These are phyloP conservation scores for Colletotrichum lindemuthianum DNA, from an alignment of 2,329 filamentous ascomycete genomes.

Conservation along the genomic window DNA sequence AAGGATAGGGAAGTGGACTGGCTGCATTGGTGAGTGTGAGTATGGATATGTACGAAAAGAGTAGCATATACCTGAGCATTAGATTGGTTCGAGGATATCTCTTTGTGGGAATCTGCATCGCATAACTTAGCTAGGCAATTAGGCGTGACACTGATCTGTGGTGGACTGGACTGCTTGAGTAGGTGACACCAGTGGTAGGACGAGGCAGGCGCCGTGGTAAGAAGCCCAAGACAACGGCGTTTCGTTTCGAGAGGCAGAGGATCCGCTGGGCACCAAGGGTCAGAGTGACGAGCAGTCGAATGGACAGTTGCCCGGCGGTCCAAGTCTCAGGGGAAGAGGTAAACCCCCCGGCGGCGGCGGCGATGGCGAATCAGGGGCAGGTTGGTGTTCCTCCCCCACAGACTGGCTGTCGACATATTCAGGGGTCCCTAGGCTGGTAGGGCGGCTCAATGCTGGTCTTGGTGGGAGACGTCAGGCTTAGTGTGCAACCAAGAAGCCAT, in stretches of 20 bases:
- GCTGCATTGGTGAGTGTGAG: conserved; percentile 27
- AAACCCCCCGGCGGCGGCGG: neutral
- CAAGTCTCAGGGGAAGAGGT: conserved; percentile 17
- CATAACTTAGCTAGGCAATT: neutral
- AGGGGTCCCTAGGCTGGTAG: conserved; percentile 31
- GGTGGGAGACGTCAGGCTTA: conserved; percentile 9
- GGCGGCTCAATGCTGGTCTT: conserved; percentile 26
- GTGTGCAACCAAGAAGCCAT: conserved; percentile 14
- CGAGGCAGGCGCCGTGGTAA: conserved; percentile 5
- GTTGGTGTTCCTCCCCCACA: conserved; percentile 14
- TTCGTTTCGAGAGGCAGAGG: conserved; percentile 30
- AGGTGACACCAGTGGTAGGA: conserved; percentile 12
- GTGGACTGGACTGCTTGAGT: neutral
- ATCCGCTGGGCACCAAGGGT: conserved; percentile 26
- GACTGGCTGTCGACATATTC: conserved; percentile 1
- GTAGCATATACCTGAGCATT: conserved; percentile 34
- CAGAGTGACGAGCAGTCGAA: conserved; percentile 6
- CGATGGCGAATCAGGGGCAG: conserved; percentile 22
- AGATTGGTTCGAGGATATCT: conserved; percentile 31
- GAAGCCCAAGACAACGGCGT: conserved; percentile 16
- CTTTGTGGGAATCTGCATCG: conserved; percentile 16
- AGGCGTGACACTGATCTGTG: conserved; percentile 1
- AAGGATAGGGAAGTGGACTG: conserved; percentile 1
- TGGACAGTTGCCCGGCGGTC: conserved; percentile 19
- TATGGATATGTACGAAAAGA: conserved; percentile 35